Evolutionary conservation across 148 eudicot genomes (phyloP), one percentile per base, ranked within the genome.

Genomic region (Polygonum aviculare): DNA sequence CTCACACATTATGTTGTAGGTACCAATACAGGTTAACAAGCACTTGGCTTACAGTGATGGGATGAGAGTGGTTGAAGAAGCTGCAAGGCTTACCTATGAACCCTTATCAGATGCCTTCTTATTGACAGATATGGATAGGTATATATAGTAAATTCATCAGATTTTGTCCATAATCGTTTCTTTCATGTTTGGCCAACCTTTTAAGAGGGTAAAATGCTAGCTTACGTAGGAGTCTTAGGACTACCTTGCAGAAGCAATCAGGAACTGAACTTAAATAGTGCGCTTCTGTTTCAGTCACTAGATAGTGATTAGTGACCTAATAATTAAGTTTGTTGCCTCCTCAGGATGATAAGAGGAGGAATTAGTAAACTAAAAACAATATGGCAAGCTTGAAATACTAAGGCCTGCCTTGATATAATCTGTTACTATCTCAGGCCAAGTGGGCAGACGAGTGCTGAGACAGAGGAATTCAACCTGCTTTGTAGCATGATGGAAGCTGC

Each of bases 11-110:
- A 15, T 67, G 72, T 19, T 69, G 12, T 78, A 94, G 98, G 98
- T 89, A 45, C 97, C 98, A 48, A 90, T 95, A 82, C 98, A 92
- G 86, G 97, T 95, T 9, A 92, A 92, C 90, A 95, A 85, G 81
- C 76, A 78, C 76, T 84, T 95, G 89, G 97, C 90, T 65, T 86
- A 88, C 60, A 92, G 85, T 78, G 97, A 95, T 87, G 98, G 98
- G 22, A 90, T 95, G 91, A 90, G 83, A 81, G 83, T 92, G 65
- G 77, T 92, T 81, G 97, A 92, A 77, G 97, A 92, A 78, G 76
- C 90, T 80, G 80, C 84, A 18, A 90, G 85, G 84, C 76, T 78
- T 21, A 51, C 75, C 22, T 83, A 79, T 36, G 79, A 83, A 63
- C 76, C 85, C 79, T 81, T 84, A 48, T 78, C 94, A 74, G 93